Base-by-base conservation (phyloP, 202 grass and related monocot genomes). In the Setaria italica region DNA sequence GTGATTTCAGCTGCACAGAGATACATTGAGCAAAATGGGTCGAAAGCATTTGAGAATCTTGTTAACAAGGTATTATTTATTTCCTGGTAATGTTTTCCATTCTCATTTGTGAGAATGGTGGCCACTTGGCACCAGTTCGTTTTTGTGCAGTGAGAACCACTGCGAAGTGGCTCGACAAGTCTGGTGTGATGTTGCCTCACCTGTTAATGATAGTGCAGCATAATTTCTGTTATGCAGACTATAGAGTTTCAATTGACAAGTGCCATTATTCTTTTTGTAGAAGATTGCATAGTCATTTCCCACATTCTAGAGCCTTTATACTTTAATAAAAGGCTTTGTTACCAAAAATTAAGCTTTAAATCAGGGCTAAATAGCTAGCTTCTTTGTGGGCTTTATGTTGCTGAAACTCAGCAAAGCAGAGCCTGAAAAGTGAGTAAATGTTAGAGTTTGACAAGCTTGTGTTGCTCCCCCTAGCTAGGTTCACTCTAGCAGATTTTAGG, bases 11-110 rank as follows among this genome's bases (percentile, higher is more conserved):
- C 88, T 83, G 92, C 92, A 58, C 90, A 97, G 78, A 91, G 45
- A 74, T 97, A 94, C 51, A 90, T 94, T 47, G 84, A 97, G 82
- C 77, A 92, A 87, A 97, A 97, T 80, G 94, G 94, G 68, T 76
- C 92, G 65, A 87, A 92, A 74, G 90, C 94, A 71, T 92, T 97
- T 86, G 92, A 97, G 82, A 80, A 84, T 65, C 82, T 97, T 32
- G 67, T 97, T 65, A 97, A 76, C 84, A 92, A 97, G 94, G 92
- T 97, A 91, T 86, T 56, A 49, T 82, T 25, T 79, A 15, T 85
- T 67, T 62, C 8, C 20, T 59, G 19, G 43, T 82, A 46, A 70
- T 39, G 25, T 70, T 62, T 76, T 11, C 49, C 57, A 45, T 78
- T 66, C 8, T 70, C 25, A 1, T 43, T 21, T 81, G 47, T 81